Conservation (phyloP, 352 stramenopile species). For the Globisporangium barbulae region DNA sequence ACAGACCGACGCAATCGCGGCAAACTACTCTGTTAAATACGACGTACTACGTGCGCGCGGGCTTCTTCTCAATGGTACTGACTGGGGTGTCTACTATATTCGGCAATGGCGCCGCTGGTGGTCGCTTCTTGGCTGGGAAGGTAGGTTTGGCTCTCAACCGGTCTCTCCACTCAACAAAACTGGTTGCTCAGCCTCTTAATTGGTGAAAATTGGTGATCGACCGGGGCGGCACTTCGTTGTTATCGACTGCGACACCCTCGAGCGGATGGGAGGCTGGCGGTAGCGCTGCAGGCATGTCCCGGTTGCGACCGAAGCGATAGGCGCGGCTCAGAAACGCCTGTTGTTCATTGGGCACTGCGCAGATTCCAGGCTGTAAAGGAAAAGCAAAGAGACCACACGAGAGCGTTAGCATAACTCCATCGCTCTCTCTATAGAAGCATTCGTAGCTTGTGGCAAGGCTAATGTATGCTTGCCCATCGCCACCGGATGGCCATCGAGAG, state of each 20-base stretch:
- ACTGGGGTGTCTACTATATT: neutral
- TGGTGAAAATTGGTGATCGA: slow-evolving; percentile 13
- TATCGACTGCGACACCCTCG: slow-evolving; percentile 9
- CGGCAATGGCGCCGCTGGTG: neutral
- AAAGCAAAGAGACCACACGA: neutral
- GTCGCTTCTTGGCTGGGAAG: neutral
- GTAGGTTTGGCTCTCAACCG: neutral
- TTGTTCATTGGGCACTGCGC: slow-evolving; percentile 70
- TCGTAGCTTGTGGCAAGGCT: neutral
- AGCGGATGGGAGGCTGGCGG: slow-evolving; percentile 11
- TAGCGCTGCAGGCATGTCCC: neutral
- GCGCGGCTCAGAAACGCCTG: slow-evolving; percentile 29
- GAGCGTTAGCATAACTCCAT: neutral
- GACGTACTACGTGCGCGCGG: neutral
- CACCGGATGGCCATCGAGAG: slow-evolving; percentile 77
- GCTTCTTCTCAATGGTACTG: neutral
- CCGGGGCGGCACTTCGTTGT: neutral
- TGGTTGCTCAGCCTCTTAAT: slow-evolving; percentile 5
- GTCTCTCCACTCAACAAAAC: neutral
- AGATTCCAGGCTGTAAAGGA: slow-evolving; percentile 55
- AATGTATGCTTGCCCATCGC: slow-evolving; percentile 42
- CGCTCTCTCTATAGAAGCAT: neutral
- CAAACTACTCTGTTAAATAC: neutral
- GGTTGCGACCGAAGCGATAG: slow-evolving; percentile 5
- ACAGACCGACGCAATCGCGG: neutral